Conservation (phyloP, 108 stramenopile genomes). For the Nannochloropsis gaditana region DNA sequence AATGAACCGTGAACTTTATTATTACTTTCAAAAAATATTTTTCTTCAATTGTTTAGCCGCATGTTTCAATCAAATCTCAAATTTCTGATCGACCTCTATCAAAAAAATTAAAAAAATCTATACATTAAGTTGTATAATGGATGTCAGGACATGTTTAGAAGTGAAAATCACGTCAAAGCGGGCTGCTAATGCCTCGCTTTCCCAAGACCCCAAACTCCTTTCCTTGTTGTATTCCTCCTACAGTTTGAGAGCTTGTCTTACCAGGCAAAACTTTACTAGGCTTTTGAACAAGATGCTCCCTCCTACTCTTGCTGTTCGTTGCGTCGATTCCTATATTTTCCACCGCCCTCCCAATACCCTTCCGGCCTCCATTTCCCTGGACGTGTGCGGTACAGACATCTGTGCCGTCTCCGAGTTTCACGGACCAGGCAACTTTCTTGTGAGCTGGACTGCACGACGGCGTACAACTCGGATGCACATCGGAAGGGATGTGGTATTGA, state of each 20-base stretch:
- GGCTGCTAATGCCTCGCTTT: slow-evolving; percentile 6
- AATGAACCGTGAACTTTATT: too few relatives aligned
- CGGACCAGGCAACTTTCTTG: neutral
- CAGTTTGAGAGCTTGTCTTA: neutral
- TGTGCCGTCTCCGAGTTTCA: neutral
- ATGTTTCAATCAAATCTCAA: too few relatives aligned
- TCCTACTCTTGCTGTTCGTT: neutral
- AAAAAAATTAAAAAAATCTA: too few relatives aligned
- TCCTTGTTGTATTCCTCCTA: neutral
- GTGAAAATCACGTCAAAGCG: neutral
- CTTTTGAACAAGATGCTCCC: neutral
- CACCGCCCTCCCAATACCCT: neutral
- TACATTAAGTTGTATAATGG: too few relatives aligned
- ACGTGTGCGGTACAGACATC: neutral
- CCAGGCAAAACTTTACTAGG: neutral
- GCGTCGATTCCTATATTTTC: neutral
- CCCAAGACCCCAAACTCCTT: neutral
- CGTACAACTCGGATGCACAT: neutral
- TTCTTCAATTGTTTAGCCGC: too few relatives aligned
- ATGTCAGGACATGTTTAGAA: too few relatives aligned
- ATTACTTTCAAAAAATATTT: too few relatives aligned
- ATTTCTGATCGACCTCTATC: too few relatives aligned
- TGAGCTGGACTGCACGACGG: neutral
- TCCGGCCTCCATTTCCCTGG: neutral
- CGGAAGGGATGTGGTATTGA: neutral